Evolutionary conservation across 2,329 filamentous ascomycete species (phyloP).

Genomic region (Ceratocystis cubensis): DNA sequence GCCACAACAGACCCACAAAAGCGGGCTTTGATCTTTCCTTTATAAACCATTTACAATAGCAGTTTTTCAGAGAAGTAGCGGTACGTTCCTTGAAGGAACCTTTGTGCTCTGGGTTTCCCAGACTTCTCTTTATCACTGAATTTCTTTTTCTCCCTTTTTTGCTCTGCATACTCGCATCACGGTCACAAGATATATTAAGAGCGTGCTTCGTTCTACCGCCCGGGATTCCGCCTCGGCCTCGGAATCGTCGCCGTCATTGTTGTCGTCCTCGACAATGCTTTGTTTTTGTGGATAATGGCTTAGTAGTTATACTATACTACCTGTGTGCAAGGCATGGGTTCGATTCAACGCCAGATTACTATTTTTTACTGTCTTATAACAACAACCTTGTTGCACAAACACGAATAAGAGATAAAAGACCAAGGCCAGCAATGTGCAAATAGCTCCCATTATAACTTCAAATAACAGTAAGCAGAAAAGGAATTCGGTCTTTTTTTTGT

Average conservation of each 20-base stretch:
- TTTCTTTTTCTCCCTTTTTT: not conserved
- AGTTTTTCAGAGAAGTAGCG: not conserved
- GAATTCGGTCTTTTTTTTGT: too few relatives aligned
- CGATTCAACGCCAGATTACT: too few relatives aligned
- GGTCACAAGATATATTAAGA: too few relatives aligned
- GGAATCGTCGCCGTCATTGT: not conserved
- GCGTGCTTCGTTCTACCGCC: not conserved
- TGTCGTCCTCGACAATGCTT: not conserved
- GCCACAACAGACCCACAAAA: not conserved
- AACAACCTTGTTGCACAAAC: not conserved
- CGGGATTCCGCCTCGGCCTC: not conserved
- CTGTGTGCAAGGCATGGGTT: too few relatives aligned
- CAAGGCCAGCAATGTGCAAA: too few relatives aligned
- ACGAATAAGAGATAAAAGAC: not conserved
- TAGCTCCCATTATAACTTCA: not conserved
- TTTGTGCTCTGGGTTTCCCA: too few relatives aligned
- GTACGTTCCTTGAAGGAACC: not conserved
- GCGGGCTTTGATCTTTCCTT: not conserved
- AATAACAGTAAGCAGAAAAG: not conserved
- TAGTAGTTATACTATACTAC: too few relatives aligned
- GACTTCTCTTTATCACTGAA: too few relatives aligned
- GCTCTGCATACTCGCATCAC: not conserved
- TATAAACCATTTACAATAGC: not conserved
- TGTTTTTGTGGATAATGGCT: not conserved
- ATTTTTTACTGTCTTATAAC: too few relatives aligned